These are phyloP conservation scores for Cochlearia excelsa DNA, from an alignment of 345 rosid species.

Conservation along the genomic window DNA sequence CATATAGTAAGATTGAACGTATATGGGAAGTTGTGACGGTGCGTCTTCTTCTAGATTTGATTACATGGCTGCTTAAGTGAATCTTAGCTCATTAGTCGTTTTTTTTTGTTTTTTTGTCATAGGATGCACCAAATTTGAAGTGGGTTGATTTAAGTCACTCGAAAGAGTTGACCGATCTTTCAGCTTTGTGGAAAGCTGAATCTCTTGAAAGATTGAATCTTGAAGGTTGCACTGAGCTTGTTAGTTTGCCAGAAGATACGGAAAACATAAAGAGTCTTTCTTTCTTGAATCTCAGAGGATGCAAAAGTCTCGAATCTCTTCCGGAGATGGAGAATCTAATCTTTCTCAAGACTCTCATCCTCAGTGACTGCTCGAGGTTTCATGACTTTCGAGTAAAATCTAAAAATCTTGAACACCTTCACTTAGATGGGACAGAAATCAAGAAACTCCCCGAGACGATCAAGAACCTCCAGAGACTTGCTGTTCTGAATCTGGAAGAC, in stretches of 20 bases:
- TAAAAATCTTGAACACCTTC: neutral
- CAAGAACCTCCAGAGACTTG: conserved; percentile 7
- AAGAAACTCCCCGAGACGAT: conserved; percentile 19
- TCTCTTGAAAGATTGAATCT: conserved; percentile 27
- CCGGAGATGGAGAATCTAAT: neutral
- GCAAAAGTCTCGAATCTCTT: conserved; percentile 14
- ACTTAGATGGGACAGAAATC: conserved; percentile 23
- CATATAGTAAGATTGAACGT: conserved; percentile 14
- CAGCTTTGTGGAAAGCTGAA: conserved; percentile 15
- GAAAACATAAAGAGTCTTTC: conserved; percentile 3
- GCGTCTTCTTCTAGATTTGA: neutral
- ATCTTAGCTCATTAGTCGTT: no score
- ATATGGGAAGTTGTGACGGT: conserved; percentile 26
- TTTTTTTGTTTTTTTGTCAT: neutral
- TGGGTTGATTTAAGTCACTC: conserved; percentile 24
- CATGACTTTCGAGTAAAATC: conserved; percentile 18
- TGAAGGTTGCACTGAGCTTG: conserved; percentile 24
- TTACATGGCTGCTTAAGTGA: no score
- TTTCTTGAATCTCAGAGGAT: conserved; percentile 24
- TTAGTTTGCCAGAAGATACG: conserved; percentile 3
- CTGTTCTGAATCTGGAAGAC: conserved; percentile 11
- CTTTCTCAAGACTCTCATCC: conserved; percentile 17
- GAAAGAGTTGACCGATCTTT: neutral
- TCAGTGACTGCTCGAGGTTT: conserved; percentile 24
- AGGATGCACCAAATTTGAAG: conserved; percentile 31